Evolutionary conservation across 441 rosid genomes (phyloP).

Genomic region (Metrosideros polymorpha): DNA sequence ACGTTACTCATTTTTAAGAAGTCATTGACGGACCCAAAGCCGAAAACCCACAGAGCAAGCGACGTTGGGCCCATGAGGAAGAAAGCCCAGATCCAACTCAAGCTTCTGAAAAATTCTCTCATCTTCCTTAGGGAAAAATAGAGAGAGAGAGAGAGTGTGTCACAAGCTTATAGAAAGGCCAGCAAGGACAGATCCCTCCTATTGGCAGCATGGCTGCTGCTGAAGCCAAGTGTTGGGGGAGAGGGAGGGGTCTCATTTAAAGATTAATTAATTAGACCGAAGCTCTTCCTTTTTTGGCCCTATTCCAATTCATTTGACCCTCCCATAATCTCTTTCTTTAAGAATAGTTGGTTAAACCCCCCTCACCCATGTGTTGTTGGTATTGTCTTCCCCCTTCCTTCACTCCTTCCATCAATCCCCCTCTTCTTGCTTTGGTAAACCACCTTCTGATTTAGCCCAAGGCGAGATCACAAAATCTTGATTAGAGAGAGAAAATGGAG

Average conservation of each 20-base stretch:
- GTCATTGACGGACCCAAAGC: neutral
- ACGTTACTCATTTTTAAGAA: neutral
- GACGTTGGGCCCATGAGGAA: neutral
- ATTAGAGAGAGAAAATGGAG: neutral
- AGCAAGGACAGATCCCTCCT: neutral
- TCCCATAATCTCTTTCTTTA: neutral
- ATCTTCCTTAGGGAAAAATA: neutral
- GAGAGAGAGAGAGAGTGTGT: neutral
- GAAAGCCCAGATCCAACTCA: neutral
- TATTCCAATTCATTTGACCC: neutral
- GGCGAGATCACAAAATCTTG: neutral
- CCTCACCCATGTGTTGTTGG: neutral
- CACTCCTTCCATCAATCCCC: neutral
- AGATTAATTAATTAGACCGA: neutral
- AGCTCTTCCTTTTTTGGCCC: neutral
- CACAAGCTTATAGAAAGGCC: neutral
- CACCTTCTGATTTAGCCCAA: neutral
- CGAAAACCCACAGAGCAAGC: neutral
- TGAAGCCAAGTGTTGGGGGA: constrained; percentile 8
- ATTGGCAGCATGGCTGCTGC: constrained; percentile 14
- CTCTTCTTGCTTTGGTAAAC: constrained; percentile 11
- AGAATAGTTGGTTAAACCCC: neutral
- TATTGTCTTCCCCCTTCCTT: neutral
- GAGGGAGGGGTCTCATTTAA: neutral
- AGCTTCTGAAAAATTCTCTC: neutral